Evolutionary conservation across 2,329 filamentous ascomycete species (phyloP), one percentile per base, ranked within the genome.

Genomic region (Dactylellina parvicollis): DNA sequence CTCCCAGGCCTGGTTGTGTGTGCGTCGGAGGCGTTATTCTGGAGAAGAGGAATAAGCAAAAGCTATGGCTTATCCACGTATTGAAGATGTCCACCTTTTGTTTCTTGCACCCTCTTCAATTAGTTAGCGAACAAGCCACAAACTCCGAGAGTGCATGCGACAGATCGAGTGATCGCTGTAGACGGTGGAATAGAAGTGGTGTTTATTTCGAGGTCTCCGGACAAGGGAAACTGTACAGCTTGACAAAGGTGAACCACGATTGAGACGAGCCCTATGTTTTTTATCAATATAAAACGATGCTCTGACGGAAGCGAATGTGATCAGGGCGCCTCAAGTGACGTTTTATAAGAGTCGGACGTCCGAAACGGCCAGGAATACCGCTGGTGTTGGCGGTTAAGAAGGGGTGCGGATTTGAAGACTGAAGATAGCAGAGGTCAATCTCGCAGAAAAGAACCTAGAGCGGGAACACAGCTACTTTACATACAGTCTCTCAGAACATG

Each of bases 91-190:
- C 20, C 34, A 59, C 24, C 52, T 52, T 36, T 24, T 46, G 14
- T 69, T 44, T 54, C 60, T 57, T 66, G 20, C 34, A 32, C 44
- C 56, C 24, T 46, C 50, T 59, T 10, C 44, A 59, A 67, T 10
- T 5, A 67, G 52, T 67, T 67, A 67, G 62, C 52, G 62, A 59
- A 50, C 50, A 65, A 72, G 67, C 67, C 67, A 72, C 67, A 72
- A 65, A 59, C 26, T 56, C 59, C 67, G 59, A 56, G 42, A 28
- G 40, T 38, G 44, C 26, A 64, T 64, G 42, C 57, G 34, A 64
- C 44, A 62, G 40, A 47, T 64, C 54, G 50, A 65, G 16, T n/a
- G 30, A 55, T 44, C 36, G 55, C 24, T 50, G 47, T 54, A 49
- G 65, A 54, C 47, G 32, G 66, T 56, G 56, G 54, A 54, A 34